Base-by-base conservation (phyloP, 2,329 filamentous ascomycete species). In the Sarocladium strictum region DNA sequence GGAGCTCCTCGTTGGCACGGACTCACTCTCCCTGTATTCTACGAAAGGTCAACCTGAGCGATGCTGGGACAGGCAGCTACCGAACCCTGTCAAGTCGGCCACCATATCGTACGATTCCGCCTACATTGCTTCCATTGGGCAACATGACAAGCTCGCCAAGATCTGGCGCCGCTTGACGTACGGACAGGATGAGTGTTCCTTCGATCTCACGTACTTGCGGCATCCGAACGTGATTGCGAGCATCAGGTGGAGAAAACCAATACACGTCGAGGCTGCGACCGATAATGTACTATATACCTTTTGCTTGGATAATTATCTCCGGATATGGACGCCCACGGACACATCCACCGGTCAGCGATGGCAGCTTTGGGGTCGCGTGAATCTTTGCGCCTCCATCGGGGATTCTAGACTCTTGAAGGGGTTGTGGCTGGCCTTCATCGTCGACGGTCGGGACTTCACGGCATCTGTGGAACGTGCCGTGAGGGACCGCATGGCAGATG, bases 221-320 rank as follows among this genome's bases (percentile, higher is more conserved):
- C 94, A 99, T 67, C 89, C 90, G 1, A 78, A 81, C 24, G 72
- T 86, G 1, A 84, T 99, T n/a, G 93, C 89, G 2, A 84, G 83
- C 57, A 72, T 96, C 57, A 86, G 93, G 66, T 99, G 95, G 95
- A 85, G 90, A 47, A 83, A 83, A 58, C 89, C 90, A 5, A 82
- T 83, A 58, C 84, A 94, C 64, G 73, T 83, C 14, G 89, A 93
- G 33, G 89, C 96, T 65, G 84, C 83, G 5, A 81, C 87, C 54
- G 88, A 94, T 37, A 94, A 96, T 68, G 86, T 96, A 1, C 78
- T 99, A 1, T 97, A 96, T 65, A 96, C 94, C 0, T 83, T 92
- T 59, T 95, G 90, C 62, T 79, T 84, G 14, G 94, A 99, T 66
- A 85, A 87, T 56, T 76, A 86, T 51, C 74, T 97, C 58, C 83